These are phyloP conservation scores for Urtica urens DNA, from an alignment of 306 rosid species.

Conservation along the genomic window DNA sequence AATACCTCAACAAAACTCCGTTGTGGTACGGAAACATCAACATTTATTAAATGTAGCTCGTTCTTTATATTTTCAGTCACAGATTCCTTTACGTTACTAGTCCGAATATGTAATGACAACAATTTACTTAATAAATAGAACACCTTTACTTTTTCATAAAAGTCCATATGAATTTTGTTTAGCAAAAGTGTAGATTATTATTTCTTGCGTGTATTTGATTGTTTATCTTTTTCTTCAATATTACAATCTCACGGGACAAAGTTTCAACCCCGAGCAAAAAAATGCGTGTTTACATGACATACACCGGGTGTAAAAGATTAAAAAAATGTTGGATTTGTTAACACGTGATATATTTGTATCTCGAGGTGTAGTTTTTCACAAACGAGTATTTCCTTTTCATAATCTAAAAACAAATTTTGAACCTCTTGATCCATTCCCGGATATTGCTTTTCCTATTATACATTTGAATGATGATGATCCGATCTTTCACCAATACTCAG, in stretches of 20 bases:
- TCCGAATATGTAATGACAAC: neutral
- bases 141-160: neutral
- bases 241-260: neutral
- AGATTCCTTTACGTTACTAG: neutral
- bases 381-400: too few relatives aligned
- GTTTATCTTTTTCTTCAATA: neutral
- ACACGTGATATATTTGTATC: too few relatives aligned
- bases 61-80: neutral
- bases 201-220: neutral
- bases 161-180: neutral
- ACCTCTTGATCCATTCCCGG: too few relatives aligned
- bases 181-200: too few relatives aligned
- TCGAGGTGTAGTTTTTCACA: too few relatives aligned
- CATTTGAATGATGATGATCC: too few relatives aligned
- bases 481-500: neutral
- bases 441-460: too few relatives aligned
- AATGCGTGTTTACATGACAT: neutral
- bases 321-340: too few relatives aligned
- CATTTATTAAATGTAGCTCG: neutral
- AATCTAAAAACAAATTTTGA: too few relatives aligned
- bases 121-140: neutral
- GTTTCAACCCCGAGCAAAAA: neutral
- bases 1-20: neutral
- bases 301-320: neutral
- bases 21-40: neutral